Base-by-base conservation (phyloP, 148 eudicot genomes). In the Chenopodium berlandieri region DNA sequence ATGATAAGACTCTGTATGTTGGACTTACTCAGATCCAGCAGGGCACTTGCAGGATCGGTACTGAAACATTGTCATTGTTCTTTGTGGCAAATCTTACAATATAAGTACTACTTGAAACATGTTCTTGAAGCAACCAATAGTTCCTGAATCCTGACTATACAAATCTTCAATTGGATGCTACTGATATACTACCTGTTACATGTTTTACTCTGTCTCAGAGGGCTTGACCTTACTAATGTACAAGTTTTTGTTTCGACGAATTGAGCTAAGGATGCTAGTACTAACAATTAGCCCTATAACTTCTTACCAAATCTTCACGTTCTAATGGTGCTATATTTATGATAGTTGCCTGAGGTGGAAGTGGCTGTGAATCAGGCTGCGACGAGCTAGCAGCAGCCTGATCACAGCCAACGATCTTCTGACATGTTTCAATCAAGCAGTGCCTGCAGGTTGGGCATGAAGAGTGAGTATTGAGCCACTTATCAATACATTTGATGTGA, bases 361-460 rank as follows among this genome's bases (percentile, higher is more conserved):
- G 82, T 69, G 47, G 63, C 78, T 65, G 85, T n/a, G 76, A 14
- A 63, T 79, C 31, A 71, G 91, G 78, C 86, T 81, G 82, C 16
- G 87, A 85, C 50, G 85, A 78, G 83, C 83, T 65, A 58, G 86
- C 77, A 58, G 86, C 77, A 58, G 86, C 77, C 64, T 85, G 85
- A 79, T 85, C 79, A 75, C 87, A 77, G 3, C 89, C 88, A 12
- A 83, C 90, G 12, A 91, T 92, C 80, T 91, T 94, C 50, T 92
- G 90, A 76, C 92, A 91, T 0, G 93, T 91, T 70, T 91, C 92
- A 48, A 94, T 88, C 32, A 94, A 88, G 87, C 93, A 89, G 87
- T 93, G 88, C 64, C 98, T 85, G 79, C 98, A 93, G 62, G 94
- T 95, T 14, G 98, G 98, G 81, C 97, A 93, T 0, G 98, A 93